These are phyloP conservation scores for Reutealis trisperma DNA, from an alignment of 345 rosid species.

Conservation along the genomic window DNA sequence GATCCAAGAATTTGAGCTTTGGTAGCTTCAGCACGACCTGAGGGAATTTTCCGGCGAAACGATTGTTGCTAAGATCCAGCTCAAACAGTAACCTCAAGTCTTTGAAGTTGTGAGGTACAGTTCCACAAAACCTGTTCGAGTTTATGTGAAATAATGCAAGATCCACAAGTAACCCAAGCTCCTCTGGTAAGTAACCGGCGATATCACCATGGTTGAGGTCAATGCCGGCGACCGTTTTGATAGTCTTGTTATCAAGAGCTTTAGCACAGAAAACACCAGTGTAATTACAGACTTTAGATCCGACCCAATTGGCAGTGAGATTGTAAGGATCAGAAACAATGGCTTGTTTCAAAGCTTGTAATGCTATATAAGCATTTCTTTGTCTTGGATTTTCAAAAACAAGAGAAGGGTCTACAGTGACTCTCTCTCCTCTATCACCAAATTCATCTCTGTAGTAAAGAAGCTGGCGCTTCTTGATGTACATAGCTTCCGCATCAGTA, in stretches of 20 bases:
- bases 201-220: conserved; percentile 34
- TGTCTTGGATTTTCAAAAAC: conserved; percentile 22
- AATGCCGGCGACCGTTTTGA: conserved; percentile 28
- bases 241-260: conserved; percentile 13
- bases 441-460: conserved; percentile 85
- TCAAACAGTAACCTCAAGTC: conserved; percentile 19
- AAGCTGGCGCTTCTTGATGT: conserved; percentile 79
- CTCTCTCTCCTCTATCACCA: conserved; percentile 82
- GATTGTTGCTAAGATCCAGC: conserved; percentile 33
- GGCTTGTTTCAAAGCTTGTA: conserved; percentile 31
- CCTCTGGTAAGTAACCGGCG: conserved; percentile 31
- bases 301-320: conserved; percentile 24
- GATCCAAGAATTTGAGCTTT: conserved; percentile 22
- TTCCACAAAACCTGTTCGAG: conserved; percentile 35
- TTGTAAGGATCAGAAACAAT: conserved; percentile 26
- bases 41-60: conserved; percentile 29
- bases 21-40: conserved; percentile 18
- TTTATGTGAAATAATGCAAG: conserved; percentile 33
- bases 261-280: conserved; percentile 22
- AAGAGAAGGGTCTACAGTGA: conserved; percentile 51
- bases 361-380: conserved; percentile 29
- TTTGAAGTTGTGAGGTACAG: conserved; percentile 15
- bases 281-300: conserved; percentile 23
- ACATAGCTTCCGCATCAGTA: conserved; percentile 55
- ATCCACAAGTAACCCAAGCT: conserved; percentile 26